These are phyloP conservation scores for Termitomyces sp. DNA, from an alignment of 768 basidiomycete species.

Conservation along the genomic window DNA sequence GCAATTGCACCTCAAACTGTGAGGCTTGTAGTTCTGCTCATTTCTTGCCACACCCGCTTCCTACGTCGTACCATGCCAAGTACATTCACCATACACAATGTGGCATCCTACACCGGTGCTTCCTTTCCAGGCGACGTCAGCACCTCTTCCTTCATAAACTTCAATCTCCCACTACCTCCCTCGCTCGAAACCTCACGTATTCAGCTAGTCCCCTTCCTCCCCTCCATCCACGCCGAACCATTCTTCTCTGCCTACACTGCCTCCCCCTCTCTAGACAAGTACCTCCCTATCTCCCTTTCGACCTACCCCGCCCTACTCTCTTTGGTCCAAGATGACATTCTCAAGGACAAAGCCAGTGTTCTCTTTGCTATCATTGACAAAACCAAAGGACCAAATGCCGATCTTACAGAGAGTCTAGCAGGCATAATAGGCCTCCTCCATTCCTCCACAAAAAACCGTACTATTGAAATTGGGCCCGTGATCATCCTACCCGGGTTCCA, in stretches of 20 bases:
- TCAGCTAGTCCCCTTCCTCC: constrained; percentile 41
- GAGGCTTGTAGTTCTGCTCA: no score
- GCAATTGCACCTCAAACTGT: no score
- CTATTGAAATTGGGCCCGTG: constrained; percentile 47
- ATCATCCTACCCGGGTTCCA: constrained; percentile 48
- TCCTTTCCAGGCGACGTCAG: constrained; percentile 6
- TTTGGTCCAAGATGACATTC: constrained; percentile 25
- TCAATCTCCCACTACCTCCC: constrained; percentile 36
- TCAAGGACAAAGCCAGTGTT: constrained; percentile 22
- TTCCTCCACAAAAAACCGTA: constrained; percentile 27
- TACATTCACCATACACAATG: background rate
- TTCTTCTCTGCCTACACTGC: constrained; percentile 11
- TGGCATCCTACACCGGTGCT: background rate
- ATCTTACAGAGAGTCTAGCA: constrained; percentile 33
- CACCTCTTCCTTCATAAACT: constrained; percentile 30
- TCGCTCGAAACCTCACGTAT: constrained; percentile 37
- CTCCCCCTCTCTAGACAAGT: constrained; percentile 31
- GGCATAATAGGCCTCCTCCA: constrained; percentile 47
- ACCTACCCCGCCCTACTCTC: constrained; percentile 27
- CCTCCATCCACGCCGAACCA: constrained; percentile 26
- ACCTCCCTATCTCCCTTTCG: constrained; percentile 37
- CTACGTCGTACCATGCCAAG: background rate
- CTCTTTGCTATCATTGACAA: constrained; percentile 50
- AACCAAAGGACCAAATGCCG: constrained; percentile 23
- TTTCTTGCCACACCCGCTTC: no score